Evolutionary conservation across 345 rosid genomes (phyloP).

Genomic region (Hibiscus syriacus): DNA sequence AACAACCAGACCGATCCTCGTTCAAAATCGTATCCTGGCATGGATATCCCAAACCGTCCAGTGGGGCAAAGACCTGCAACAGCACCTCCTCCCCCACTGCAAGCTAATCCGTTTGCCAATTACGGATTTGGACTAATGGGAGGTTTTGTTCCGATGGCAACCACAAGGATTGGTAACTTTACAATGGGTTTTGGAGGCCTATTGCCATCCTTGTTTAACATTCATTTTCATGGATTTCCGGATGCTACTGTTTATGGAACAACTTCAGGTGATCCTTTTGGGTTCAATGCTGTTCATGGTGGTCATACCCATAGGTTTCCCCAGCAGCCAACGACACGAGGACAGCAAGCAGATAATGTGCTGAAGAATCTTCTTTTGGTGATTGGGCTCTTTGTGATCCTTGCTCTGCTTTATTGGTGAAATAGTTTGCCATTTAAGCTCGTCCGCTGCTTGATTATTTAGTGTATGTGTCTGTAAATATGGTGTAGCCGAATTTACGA

Average conservation of each 20-base stretch:
- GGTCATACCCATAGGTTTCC: constrained; percentile 45
- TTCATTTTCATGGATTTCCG: constrained; percentile 69
- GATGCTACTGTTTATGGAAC: constrained; percentile 68
- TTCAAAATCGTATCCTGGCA: constrained; percentile 58
- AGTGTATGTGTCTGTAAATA: neutral
- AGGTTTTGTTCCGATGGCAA: constrained; percentile 61
- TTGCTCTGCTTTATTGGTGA: constrained; percentile 53
- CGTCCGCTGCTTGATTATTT: neutral
- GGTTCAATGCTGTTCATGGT: constrained; percentile 47
- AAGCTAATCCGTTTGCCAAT: constrained; percentile 37
- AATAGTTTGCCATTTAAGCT: constrained; percentile 1
- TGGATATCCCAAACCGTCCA: constrained; percentile 66
- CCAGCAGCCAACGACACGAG: constrained; percentile 24
- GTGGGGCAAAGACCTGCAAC: constrained; percentile 84
- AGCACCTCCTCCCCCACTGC: constrained; percentile 50
- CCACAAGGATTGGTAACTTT: constrained; percentile 65
- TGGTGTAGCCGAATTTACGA: neutral
- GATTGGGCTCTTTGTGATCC: constrained; percentile 45
- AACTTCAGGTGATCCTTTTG: constrained; percentile 54
- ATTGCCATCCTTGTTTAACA: constrained; percentile 66
- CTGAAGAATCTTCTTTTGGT: constrained; percentile 53
- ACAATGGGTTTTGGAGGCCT: constrained; percentile 74
- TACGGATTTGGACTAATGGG: constrained; percentile 67
- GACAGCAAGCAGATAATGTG: constrained; percentile 45
- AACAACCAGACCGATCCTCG: constrained; percentile 71